A percentile compares a stretch with the other conserved stretches of the same genome.
phyloP scores from a whole-genome alignment of 345 rosid species.

The Eucalyptus urophylla region DNA sequence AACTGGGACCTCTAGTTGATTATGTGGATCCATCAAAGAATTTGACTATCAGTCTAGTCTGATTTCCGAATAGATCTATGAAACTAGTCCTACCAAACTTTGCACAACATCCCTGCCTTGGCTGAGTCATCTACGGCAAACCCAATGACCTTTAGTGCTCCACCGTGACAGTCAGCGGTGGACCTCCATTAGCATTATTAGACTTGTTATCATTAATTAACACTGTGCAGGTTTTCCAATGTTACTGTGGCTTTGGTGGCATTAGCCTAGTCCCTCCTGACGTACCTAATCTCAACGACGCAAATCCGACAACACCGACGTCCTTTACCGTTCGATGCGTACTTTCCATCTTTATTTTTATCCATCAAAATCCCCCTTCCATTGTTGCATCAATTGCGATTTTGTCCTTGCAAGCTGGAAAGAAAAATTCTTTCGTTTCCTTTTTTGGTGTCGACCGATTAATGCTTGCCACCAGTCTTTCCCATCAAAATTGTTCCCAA shows the following conservation, averaged over 20 bases:
- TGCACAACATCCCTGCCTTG: neutral
- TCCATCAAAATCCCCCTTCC: neutral
- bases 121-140: neutral
- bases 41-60: rapidly evolving
- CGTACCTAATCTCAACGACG: neutral
- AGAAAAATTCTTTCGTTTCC: neutral
- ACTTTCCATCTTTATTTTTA: neutral
- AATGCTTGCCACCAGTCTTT: neutral
- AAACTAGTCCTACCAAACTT: neutral
- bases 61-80: no score
- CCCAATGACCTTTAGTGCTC: neutral
- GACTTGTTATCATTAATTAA: neutral
- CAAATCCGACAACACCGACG: neutral
- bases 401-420: neutral
- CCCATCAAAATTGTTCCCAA: neutral
- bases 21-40: no score
- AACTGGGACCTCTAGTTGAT: rapidly evolving
- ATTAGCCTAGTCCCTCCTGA: neutral
- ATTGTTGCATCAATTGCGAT: neutral
- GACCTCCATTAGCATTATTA: neutral
- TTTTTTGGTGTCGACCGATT: neutral
- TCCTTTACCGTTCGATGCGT: neutral
- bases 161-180: neutral
- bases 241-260: neutral
- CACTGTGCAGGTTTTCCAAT: neutral